Evolutionary conservation across 2,329 filamentous ascomycete species (phyloP).

Genomic region (Trichoderma atroviride): DNA sequence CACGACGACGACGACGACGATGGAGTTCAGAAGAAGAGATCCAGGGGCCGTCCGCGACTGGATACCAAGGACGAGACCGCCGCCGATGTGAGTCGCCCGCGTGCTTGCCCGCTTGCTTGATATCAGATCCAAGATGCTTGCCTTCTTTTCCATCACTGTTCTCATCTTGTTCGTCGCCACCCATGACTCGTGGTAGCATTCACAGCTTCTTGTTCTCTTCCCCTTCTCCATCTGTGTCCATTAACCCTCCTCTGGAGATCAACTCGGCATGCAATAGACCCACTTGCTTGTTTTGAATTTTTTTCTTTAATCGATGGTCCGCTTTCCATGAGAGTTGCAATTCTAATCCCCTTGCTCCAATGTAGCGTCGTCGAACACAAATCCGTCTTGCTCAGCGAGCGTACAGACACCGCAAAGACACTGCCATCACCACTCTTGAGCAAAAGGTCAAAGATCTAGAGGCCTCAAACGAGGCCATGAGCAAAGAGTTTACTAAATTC

Average conservation of each 20-base stretch:
- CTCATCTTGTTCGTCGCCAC: not conserved
- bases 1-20: constrained; percentile 45
- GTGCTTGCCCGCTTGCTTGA: not conserved
- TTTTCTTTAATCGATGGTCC: not conserved
- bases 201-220: not conserved
- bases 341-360: constrained; percentile 31
- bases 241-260: not conserved
- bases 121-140: not conserved
- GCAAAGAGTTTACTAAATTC: constrained; percentile 67
- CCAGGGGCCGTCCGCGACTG: constrained; percentile 73
- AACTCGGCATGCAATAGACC: not conserved
- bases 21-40: constrained; percentile 58
- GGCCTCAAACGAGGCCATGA: constrained; percentile 72
- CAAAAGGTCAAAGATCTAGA: constrained; percentile 70
- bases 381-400: constrained; percentile 85
- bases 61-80: constrained; percentile 78
- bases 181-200: not conserved
- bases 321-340: not conserved
- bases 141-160: not conserved
- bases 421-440: constrained; percentile 73
- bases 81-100: constrained; percentile 68
- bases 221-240: not conserved
- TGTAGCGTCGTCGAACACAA: constrained; percentile 77
- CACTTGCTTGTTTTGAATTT: not conserved
- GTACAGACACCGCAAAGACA: constrained; percentile 83